Percentiles rank a stretch among this genome's conserved stretches.
These are phyloP conservation scores for Chenopodium formosanum DNA, from an alignment of 148 eudicot species.

Conservation along the genomic window DNA sequence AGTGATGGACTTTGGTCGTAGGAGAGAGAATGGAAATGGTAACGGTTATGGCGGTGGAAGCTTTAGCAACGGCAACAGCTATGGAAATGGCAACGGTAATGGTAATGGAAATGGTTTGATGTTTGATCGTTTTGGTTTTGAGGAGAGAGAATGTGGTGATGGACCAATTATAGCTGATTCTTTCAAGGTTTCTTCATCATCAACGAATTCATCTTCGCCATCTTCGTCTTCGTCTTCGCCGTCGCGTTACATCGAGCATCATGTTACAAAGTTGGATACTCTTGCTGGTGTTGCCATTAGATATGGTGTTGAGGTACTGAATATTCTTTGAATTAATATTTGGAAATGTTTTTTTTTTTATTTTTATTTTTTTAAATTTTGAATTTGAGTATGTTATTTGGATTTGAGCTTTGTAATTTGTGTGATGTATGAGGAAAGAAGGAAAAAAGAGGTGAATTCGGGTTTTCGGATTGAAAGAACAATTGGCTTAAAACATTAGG, in stretches of 20 bases:
- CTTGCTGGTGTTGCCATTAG: slow-evolving; percentile 84
- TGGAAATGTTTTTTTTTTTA: not conserved
- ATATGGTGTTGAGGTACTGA: slow-evolving; percentile 84
- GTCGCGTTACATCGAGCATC: slow-evolving; percentile 53
- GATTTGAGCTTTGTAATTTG: not conserved
- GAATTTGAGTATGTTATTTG: not conserved
- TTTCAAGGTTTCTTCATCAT: slow-evolving; percentile 18
- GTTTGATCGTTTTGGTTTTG: slow-evolving; percentile 11
- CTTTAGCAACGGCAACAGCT: not conserved
- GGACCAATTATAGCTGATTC: slow-evolving; percentile 13
- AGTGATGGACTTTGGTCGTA: slow-evolving; percentile 27
- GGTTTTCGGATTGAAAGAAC: not conserved
- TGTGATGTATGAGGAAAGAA: too few species aligned
- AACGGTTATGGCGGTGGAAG: not conserved
- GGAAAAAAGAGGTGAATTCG: too few species aligned
- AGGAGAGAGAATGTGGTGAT: slow-evolving; percentile 24
- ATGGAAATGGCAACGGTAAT: not conserved
- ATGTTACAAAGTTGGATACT: slow-evolving; percentile 67
- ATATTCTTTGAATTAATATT: not conserved
- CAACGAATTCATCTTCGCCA: slow-evolving; percentile 24
- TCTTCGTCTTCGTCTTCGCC: slow-evolving; percentile 32
- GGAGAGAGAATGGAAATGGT: slow-evolving; percentile 15
- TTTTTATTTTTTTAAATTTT: not conserved
- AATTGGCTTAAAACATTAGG: not conserved
- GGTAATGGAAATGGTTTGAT: slow-evolving; percentile 14